Percentiles rank a stretch among this genome's conserved stretches.
phyloP scores from a whole-genome alignment of 1,284 basidiomycete genomes.

The Malassezia equina region DNA sequence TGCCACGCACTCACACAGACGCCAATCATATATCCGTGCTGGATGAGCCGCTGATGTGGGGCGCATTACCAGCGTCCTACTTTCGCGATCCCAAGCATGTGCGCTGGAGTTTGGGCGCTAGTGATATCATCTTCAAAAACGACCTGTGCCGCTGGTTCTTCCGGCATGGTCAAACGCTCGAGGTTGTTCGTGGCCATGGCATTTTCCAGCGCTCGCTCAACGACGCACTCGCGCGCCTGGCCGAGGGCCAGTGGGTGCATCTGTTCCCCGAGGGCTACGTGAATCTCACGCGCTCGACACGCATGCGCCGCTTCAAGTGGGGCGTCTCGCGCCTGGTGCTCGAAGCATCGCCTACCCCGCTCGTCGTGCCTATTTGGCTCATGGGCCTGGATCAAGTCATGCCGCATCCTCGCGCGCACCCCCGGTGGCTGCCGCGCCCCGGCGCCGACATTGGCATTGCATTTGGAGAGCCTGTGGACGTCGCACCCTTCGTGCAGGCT shows the following conservation, averaged over 20 bases:
- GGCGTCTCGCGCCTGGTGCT: conserved; percentile 62
- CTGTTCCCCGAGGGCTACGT: conserved; percentile 88
- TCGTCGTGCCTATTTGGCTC: conserved; percentile 90
- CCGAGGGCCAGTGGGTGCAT: conserved; percentile 81
- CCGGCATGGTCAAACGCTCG: conserved; percentile 76
- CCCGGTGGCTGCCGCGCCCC: conserved; percentile 32
- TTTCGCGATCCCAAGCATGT: conserved; percentile 51
- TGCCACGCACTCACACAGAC: conserved; percentile 13
- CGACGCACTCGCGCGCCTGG: conserved; percentile 64
- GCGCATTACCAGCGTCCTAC: conserved; percentile 21
- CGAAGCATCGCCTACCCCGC: conserved; percentile 51
- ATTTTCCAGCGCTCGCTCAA: conserved; percentile 83
- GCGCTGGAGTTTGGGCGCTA: conserved; percentile 78
- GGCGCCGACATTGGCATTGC: conserved; percentile 31
- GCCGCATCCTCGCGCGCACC: conserved; percentile 37
- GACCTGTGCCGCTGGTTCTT: conserved; percentile 62
- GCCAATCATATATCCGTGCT: conserved; percentile 44
- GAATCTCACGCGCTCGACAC: conserved; percentile 56
- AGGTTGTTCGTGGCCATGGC: conserved; percentile 79
- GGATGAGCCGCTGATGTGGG: conserved; percentile 42
- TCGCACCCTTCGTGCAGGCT: not conserved
- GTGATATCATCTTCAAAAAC: conserved; percentile 92
- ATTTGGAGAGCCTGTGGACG: conserved; percentile 34
- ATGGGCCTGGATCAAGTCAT: conserved; percentile 52
- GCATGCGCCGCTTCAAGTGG: conserved; percentile 83